Percentiles rank a stretch among this genome's conserved stretches.
phyloP scores from a whole-genome alignment of 2,329 filamentous ascomycete genomes.

The Chaetomium strumarium region DNA sequence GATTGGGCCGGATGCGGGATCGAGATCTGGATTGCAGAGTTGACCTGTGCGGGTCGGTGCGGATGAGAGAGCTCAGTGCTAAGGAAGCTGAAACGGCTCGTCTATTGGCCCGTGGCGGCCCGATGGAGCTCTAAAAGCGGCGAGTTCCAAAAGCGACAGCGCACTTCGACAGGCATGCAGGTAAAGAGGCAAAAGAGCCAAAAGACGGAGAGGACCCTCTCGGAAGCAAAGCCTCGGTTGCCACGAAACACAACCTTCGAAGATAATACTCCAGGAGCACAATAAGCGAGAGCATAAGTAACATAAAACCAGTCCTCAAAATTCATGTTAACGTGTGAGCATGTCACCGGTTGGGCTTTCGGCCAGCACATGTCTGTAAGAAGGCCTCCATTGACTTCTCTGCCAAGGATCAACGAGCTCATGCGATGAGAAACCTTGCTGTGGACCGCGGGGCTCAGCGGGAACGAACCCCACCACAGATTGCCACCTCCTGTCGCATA shows the following conservation, averaged over 20 bases:
- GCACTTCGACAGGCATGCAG: no score
- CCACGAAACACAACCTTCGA: no score
- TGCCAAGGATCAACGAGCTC: constrained; percentile 3
- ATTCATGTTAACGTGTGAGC: neutral
- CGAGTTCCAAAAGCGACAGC: no score
- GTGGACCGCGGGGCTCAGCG: neutral
- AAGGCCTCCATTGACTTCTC: neutral
- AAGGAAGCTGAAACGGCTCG: no score
- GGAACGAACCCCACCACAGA: constrained; percentile 2
- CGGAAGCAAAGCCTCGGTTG: no score
- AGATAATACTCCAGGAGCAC: no score
- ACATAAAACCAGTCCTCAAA: neutral
- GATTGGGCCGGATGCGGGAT: constrained; percentile 17
- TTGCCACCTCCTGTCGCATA: neutral
- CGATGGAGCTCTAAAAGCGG: no score
- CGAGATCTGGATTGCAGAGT: constrained; percentile 8
- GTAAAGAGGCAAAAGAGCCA: no score
- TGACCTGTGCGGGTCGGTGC: constrained; percentile 8
- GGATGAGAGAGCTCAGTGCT: neutral
- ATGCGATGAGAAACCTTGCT: neutral
- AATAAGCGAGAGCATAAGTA: no score
- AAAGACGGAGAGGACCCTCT: no score
- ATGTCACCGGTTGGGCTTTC: constrained; percentile 3
- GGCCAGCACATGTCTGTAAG: neutral
- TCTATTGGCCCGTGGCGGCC: no score